phyloP scores from a whole-genome alignment of 768 basidiomycete genomes.

The Leccinum rimulosum region DNA sequence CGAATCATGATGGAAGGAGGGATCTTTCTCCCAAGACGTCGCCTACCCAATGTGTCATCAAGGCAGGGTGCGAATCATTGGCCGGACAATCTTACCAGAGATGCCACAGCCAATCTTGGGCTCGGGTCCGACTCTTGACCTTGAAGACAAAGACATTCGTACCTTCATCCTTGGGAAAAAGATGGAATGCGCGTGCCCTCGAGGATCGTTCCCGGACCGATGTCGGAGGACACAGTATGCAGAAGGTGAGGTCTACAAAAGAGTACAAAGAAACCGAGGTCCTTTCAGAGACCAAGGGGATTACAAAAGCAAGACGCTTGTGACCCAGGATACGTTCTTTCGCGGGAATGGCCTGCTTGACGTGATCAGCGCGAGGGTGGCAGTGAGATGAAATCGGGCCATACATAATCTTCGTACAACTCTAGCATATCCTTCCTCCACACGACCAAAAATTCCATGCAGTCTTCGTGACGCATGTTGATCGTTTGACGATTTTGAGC shows the following conservation, averaged over 20 bases:
- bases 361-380: slow-evolving; percentile 4
- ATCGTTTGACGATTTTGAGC: slow-evolving; percentile 59
- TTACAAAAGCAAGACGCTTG: slow-evolving; percentile 75
- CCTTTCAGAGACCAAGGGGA: slow-evolving; percentile 61
- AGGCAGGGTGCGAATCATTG: not conserved
- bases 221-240: slow-evolving; percentile 63
- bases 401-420: slow-evolving; percentile 81
- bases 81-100: slow-evolving; percentile 55
- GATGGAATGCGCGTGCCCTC: slow-evolving; percentile 49
- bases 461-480: slow-evolving; percentile 59
- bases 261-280: slow-evolving; percentile 86
- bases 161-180: slow-evolving; percentile 58
- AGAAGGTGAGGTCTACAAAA: slow-evolving; percentile 82
- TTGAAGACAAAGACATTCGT: slow-evolving; percentile 90
- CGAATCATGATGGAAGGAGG: slow-evolving; percentile 68
- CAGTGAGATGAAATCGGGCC: slow-evolving; percentile 24
- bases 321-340: slow-evolving; percentile 67
- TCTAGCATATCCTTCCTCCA: slow-evolving; percentile 80
- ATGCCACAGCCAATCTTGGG: slow-evolving; percentile 88
- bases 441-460: slow-evolving; percentile 82
- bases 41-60: slow-evolving; percentile 42
- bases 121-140: slow-evolving; percentile 68
- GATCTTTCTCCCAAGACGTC: slow-evolving; percentile 66
- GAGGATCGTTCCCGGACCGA: slow-evolving; percentile 37
- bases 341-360: slow-evolving; percentile 53